Evolutionary conservation across 768 basidiomycete species (phyloP), one percentile per base, ranked within the genome.

Genomic region (Boletus fagicola): DNA sequence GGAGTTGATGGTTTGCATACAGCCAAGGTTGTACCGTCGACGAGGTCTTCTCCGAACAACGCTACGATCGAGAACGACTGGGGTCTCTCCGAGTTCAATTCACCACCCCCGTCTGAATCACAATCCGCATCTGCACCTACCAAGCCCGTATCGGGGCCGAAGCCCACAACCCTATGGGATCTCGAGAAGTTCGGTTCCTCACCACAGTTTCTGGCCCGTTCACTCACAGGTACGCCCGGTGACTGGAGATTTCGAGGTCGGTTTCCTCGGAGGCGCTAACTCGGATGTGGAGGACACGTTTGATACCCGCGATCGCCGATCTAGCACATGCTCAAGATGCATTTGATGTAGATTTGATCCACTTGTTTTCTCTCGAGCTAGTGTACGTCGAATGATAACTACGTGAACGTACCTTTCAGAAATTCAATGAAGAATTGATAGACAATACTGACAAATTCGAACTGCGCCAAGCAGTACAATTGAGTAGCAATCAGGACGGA

Each of bases 211-310:
- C 61, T 59, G 7, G 31, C 57, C 1, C 62, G 63, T 43, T 51
- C 57, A 30, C 65, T 71, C 2, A 72, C 73, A 0, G 71, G 69
- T 49, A 76, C 76, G 0, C 81, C 82, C 0, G 73, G 74, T 62
- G 85, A 88, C 68, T 70, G 87, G 85, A 5, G 75, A 82, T 63
- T 72, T 77, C 5, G 78, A 82, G 45, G 78, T 81, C 63, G 66
- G 64, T 9, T 60, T 78, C 47, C 60, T 78, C 6, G 69, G 52
- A 20, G 62, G 62, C 22, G 53, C 54, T 22, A 53, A 66, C 53
- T 77, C 78, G 0, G 78, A 77, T 55, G 75, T 68, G n/a, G 65
- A 66, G 31, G 65, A 54, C 31, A 59, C 55, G 20, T 60, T 62
- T 8, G 55, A 54, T 20, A 53, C 57, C 31, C 57, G 36, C 4